Conservation (phyloP, 371 early-diverging fungal species). For the Mortierella sp. region DNA sequence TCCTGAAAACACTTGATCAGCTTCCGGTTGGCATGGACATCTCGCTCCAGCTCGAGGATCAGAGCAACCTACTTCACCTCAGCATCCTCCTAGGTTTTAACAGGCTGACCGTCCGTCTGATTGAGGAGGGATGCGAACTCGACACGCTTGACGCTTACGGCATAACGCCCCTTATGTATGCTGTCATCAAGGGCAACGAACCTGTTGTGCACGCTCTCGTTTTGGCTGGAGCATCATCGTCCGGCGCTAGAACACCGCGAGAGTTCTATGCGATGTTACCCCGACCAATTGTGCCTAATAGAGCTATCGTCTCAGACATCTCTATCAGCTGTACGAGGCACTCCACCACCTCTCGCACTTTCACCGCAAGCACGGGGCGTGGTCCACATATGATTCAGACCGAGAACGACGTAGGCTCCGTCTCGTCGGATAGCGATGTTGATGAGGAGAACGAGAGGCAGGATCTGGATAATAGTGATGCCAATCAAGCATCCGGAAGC, state of each 20-base stretch:
- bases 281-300: constrained; percentile 18
- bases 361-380: neutral
- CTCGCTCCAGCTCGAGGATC: constrained; percentile 28
- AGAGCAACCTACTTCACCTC: constrained; percentile 41
- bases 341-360: constrained; percentile 19
- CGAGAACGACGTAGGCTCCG: constrained; percentile 12
- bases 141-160: constrained; percentile 34
- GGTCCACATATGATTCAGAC: constrained; percentile 11
- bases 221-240: constrained; percentile 36
- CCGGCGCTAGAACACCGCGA: constrained; percentile 27
- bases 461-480: neutral
- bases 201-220: constrained; percentile 22
- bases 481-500: no score
- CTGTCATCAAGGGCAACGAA: constrained; percentile 35
- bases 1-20: constrained; percentile 29
- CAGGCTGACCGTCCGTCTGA: constrained; percentile 22
- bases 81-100: constrained; percentile 30
- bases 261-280: constrained; percentile 38
- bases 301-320: constrained; percentile 17
- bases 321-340: constrained; percentile 25
- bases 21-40: constrained; percentile 32
- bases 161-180: constrained; percentile 53
- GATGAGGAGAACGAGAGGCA: neutral
- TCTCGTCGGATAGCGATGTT: constrained; percentile 3
- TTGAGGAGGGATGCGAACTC: constrained; percentile 39